These are phyloP conservation scores for Paraconiothyrium brasiliense DNA, from an alignment of 2,329 filamentous ascomycete genomes.

Conservation along the genomic window DNA sequence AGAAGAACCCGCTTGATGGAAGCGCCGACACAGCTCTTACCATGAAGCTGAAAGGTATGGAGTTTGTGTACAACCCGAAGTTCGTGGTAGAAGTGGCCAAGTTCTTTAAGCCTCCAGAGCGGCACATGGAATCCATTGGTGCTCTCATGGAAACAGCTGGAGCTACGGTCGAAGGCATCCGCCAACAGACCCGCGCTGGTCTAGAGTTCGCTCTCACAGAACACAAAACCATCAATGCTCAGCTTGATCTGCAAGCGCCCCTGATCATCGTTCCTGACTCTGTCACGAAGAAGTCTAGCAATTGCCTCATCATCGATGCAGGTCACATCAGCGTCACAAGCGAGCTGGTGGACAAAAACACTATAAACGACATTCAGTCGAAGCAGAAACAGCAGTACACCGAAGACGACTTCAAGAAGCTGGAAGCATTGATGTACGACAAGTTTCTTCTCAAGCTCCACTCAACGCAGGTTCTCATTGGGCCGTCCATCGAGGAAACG, in stretches of 20 bases:
- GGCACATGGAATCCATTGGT: conserved; percentile 98
- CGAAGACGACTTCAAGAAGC: conserved; percentile 84
- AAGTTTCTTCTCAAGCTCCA: conserved; percentile 92
- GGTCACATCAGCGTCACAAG: conserved; percentile 95
- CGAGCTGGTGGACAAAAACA: conserved; percentile 91
- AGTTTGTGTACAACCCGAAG: conserved; percentile 96
- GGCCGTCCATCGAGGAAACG: conserved; percentile 89
- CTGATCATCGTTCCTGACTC: conserved; percentile 96
- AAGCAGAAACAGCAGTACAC: conserved; percentile 90
- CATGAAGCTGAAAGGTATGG: conserved; percentile 91
- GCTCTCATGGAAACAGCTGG: conserved; percentile 96
- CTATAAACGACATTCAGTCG: conserved; percentile 85
- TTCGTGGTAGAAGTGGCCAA: conserved; percentile 90
- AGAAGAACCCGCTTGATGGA: conserved; percentile 93
- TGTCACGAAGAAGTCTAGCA: conserved; percentile 80
- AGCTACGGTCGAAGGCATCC: conserved; percentile 91
- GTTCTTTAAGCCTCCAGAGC: conserved; percentile 95
- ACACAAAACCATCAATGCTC: conserved; percentile 97
- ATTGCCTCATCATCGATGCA: conserved; percentile 93
- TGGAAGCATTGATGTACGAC: conserved; percentile 97
- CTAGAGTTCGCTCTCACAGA: conserved; percentile 96
- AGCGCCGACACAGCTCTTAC: conserved; percentile 90
- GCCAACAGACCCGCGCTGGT: conserved; percentile 94
- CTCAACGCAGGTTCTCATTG: conserved; percentile 94
- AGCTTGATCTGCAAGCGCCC: conserved; percentile 93